phyloP scores from a whole-genome alignment of 2,329 filamentous ascomycete genomes.

The Xylariaceae sp. region DNA sequence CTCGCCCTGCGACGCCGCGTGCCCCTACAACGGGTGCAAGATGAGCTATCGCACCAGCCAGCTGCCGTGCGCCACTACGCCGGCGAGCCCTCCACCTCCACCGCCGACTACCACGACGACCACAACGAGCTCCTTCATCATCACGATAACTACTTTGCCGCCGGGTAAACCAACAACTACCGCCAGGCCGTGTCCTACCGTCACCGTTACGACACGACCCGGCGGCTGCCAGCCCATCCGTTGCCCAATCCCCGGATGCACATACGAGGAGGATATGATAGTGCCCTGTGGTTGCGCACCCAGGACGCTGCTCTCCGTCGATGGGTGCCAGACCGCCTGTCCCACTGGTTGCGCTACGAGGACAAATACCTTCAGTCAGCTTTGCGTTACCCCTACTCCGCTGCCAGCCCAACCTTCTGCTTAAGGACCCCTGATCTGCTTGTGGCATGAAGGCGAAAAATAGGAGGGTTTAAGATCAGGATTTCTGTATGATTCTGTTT shows the following conservation, averaged over 20 bases:
- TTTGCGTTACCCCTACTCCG: slow-evolving; percentile 25
- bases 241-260: slow-evolving; percentile 47
- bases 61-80: neutral
- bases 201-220: slow-evolving; percentile 45
- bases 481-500: neutral
- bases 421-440: neutral
- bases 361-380: slow-evolving; percentile 40
- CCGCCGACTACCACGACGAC: slow-evolving; percentile 1
- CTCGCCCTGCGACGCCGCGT: too few species aligned
- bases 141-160: slow-evolving; percentile 38
- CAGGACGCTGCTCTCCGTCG: slow-evolving; percentile 45
- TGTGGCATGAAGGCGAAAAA: neutral
- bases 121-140: slow-evolving; percentile 29
- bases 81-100: slow-evolving; percentile 1
- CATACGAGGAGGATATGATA: slow-evolving; percentile 36
- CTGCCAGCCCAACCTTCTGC: neutral
- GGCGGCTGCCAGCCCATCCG: slow-evolving; percentile 42
- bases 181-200: slow-evolving; percentile 42
- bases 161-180: slow-evolving; percentile 9
- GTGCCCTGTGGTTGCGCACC: slow-evolving; percentile 47
- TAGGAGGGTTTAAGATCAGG: neutral
- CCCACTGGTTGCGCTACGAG: slow-evolving; percentile 44
- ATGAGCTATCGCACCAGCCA: too few species aligned
- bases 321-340: slow-evolving; percentile 45
- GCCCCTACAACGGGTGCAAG: too few species aligned